Conservation (phyloP, 2,329 filamentous ascomycete species). For the Aureobasidium melanogenum region DNA sequence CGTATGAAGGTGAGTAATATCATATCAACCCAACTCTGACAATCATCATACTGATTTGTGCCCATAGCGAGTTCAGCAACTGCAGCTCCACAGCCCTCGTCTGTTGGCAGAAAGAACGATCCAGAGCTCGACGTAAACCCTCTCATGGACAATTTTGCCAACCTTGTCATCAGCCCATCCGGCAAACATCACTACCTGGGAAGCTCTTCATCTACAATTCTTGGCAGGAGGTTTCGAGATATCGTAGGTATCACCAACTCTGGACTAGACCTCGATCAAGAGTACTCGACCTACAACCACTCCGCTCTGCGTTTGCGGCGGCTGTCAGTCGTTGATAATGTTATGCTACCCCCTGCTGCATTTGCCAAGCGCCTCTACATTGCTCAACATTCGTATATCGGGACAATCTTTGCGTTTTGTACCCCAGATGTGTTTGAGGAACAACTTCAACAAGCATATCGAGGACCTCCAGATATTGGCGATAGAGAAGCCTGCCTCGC, state of each 20-base stretch:
- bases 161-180: constrained; percentile 11
- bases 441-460: constrained; percentile 37
- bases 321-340: constrained; percentile 26
- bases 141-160: constrained; percentile 10
- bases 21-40: not conserved
- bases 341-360: constrained; percentile 40
- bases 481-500: constrained; percentile 41
- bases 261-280: constrained; percentile 4
- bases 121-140: constrained; percentile 9
- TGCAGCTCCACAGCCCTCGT: not conserved
- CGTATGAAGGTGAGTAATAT: not conserved
- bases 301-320: constrained; percentile 23
- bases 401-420: constrained; percentile 48
- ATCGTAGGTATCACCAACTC: constrained; percentile 15
- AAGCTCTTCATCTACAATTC: constrained; percentile 20
- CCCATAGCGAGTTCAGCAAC: not conserved
- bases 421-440: constrained; percentile 40
- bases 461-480: constrained; percentile 31
- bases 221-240: constrained; percentile 18
- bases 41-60: not conserved
- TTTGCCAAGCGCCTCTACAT: constrained; percentile 43
- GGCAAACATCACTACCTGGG: constrained; percentile 19
- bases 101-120: not conserved
- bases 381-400: constrained; percentile 48
- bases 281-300: constrained; percentile 25